Evolutionary conservation across 2,329 filamentous ascomycete genomes (phyloP), one percentile per base, ranked within the genome.

Genomic region (Allantophomopsis cytisporea): DNA sequence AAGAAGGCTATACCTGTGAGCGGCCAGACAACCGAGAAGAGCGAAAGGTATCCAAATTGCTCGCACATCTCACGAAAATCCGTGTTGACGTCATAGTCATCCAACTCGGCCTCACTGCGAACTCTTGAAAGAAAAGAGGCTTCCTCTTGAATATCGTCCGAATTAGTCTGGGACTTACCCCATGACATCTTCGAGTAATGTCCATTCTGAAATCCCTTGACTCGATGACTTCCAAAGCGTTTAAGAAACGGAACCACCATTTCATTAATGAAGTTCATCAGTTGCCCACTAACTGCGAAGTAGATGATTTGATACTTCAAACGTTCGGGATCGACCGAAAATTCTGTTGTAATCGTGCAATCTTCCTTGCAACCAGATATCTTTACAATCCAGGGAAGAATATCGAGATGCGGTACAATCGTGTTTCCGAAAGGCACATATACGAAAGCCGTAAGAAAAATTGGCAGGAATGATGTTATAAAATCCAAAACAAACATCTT

Each of bases 401-500:
- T 49, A 46, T 83, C 73, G 1, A 86, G 65, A 48, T 76, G 73
- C 0, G 82, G 81, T 0, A 85, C 73, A 2, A 86, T 71, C 14
- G 72, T 57, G 35, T 69, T 68, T 20, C 80, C 81, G 45, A 85
- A 83, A 0, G 83, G 83, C 2, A 88, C 77, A 52, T 88, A 88
- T 38, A 88, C 71, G 50, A 87, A 88, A 0, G 83, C 82, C 0
- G 81, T 87, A 6, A 88, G 63, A 45, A 86, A 69, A 35, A 84
- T 80, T 1, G 80, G 80, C 1, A 86, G 66, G 53, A 87, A 88
- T 4, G 83, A 82, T 11, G 81, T 85, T 58, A 87, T 83, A 61
- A 86, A 84, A 63, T 82, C 83, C 53, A 88, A 70, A 28, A 84
- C 67, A 43, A 87, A 86, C 7, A 81, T 71, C 64, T 87, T 87